These are phyloP conservation scores for Fusarium proliferatum DNA, from an alignment of 2,329 filamentous ascomycete species.

Conservation along the genomic window DNA sequence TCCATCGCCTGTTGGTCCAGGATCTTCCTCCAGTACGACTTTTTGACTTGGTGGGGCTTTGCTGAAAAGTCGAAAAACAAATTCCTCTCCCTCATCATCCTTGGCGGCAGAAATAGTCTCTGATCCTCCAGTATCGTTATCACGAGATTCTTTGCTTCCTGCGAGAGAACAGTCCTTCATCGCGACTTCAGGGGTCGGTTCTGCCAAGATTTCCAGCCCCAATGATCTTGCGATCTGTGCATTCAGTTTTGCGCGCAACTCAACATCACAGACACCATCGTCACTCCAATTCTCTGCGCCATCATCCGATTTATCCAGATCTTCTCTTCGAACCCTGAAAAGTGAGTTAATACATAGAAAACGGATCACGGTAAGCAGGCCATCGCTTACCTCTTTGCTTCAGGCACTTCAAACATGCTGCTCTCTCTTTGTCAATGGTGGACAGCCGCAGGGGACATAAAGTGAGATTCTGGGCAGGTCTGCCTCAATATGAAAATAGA, in stretches of 20 bases:
- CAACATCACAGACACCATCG: constrained; percentile 51
- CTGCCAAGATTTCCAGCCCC: constrained; percentile 49
- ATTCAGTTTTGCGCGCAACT: constrained; percentile 58
- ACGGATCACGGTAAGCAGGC: not conserved
- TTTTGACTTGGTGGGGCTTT: constrained; percentile 58
- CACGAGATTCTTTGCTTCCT: constrained; percentile 13
- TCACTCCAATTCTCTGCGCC: constrained; percentile 41
- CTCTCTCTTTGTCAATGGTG: not conserved
- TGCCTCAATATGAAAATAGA: not conserved
- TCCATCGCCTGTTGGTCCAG: constrained; percentile 52
- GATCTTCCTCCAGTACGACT: constrained; percentile 61
- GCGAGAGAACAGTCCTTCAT: not conserved
- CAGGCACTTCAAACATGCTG: constrained; percentile 47
- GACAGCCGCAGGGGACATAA: not conserved
- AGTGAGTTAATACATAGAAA: constrained; percentile 9
- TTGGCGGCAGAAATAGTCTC: constrained; percentile 13
- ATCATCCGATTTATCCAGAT: constrained; percentile 57
- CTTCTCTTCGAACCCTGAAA: constrained; percentile 65
- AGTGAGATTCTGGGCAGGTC: constrained; percentile 5
- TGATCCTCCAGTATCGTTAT: constrained; percentile 16
- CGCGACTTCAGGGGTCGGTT: not conserved
- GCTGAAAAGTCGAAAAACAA: constrained; percentile 69
- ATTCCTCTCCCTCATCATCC: constrained; percentile 52
- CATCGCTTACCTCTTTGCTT: constrained; percentile 48
- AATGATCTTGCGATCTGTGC: constrained; percentile 61